Base-by-base conservation (phyloP, 176 grass and related monocot species). In the Juncus effusus region DNA sequence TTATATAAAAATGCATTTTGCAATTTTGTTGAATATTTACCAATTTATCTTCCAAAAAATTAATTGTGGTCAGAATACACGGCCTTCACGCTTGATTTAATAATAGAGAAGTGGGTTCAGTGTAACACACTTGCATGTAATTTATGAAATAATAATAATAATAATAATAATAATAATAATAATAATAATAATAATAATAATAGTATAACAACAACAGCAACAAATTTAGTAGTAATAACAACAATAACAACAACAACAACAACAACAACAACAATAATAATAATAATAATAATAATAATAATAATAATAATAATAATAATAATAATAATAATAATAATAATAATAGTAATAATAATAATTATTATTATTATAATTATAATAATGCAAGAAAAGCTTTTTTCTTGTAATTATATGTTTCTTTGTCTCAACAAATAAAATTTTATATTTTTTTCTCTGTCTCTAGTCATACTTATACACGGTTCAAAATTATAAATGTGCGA, bases 31-130 rank as follows among this genome's bases (percentile, higher is more conserved):
- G 68, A 41, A 16, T 2, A 19, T 38, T 57, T 56, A 60, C 28
- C 54, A 2, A 45, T 72, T 72, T 59, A 0, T 9, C 9, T 6
- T 47, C 53, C 16, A 72, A 69, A 36, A 45, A 69, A 55, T 53
- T 37, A 38, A n/a, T n/a, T 54, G 35, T 69, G 65, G 51, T 56
- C 51, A 56, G 42, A 69, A 54, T 69, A 40, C 40, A 72, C 56
- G 66, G 36, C 37, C 36, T 42, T 70, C 66, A 70, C 51, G 51
- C 66, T 56, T 10, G 36, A 28, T 47, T 47, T 44, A 35, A 59
- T 16, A 36, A 14, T 60, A 42, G 13, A 58, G 13, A 72, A 72
- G 39, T 60, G 68, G 39, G 38, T 15, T 72, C 54, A 58, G 42
- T 42, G 68, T 72, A 59, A 72, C 54, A 9, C 38, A 40, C 53